A percentile compares a stretch with the other conserved stretches of the same genome.
Evolutionary conservation across 2,329 filamentous ascomycete genomes (phyloP).

Genomic region (Trichoderma koningii): DNA sequence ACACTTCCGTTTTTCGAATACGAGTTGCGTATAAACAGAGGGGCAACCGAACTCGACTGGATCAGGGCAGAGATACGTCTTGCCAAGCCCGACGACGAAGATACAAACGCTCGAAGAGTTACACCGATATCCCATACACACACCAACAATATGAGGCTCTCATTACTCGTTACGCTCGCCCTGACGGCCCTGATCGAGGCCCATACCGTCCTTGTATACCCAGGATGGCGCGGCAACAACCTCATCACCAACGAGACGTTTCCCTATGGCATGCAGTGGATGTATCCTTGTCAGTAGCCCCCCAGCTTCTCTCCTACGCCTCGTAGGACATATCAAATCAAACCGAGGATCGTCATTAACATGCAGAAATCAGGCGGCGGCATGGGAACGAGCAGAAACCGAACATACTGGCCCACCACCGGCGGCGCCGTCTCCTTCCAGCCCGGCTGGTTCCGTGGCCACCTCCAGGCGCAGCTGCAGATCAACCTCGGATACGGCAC

Average conservation of each 20-base stretch:
- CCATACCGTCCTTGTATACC: slow-evolving; percentile 86
- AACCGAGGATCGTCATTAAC: background rate
- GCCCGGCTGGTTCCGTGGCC: slow-evolving; percentile 94
- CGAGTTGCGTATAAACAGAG: background rate
- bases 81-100: background rate
- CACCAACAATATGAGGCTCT: slow-evolving; percentile 48
- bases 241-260: slow-evolving; percentile 75
- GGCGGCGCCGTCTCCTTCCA: slow-evolving; percentile 90
- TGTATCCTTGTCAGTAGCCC: slow-evolving; percentile 78
- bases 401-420: slow-evolving; percentile 85
- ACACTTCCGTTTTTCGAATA: background rate
- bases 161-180: slow-evolving; percentile 46
- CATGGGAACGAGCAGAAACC: slow-evolving; percentile 72
- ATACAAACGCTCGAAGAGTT: background rate
- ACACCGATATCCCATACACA: background rate
- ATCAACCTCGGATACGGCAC: slow-evolving; percentile 87
- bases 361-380: slow-evolving; percentile 69
- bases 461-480: slow-evolving; percentile 79
- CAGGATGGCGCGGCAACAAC: slow-evolving; percentile 85
- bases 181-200: slow-evolving; percentile 57
- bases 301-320: background rate
- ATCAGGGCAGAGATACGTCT: background rate
- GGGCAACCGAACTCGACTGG: background rate
- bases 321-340: background rate
- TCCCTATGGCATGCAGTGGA: slow-evolving; percentile 93